These are phyloP conservation scores for Papiliotrema terrestris DNA, from an alignment of 1,284 basidiomycete species.

Conservation along the genomic window DNA sequence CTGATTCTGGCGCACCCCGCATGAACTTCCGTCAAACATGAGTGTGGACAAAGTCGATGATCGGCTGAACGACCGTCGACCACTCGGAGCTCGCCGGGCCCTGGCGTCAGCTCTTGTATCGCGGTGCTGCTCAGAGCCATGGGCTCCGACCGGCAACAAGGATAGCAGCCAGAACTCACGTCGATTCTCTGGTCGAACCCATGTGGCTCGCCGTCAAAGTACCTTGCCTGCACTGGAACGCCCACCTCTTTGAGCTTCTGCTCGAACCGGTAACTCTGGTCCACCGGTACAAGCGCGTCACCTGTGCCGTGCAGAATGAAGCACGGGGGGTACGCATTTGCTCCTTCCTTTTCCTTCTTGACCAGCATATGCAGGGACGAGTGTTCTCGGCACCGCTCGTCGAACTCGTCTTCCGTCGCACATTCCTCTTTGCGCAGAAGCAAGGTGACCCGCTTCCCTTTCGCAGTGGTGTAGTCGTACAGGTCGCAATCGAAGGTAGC, in stretches of 20 bases:
- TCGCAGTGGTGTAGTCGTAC: slow-evolving; percentile 6
- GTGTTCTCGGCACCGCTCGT: slow-evolving; percentile 2
- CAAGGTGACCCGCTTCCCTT: slow-evolving; percentile 2
- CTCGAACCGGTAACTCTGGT: slow-evolving; percentile 18
- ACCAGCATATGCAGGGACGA: slow-evolving; percentile 15
- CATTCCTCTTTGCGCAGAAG: slow-evolving; percentile 16
- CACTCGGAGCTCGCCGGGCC: not conserved
- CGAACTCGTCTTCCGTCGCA: slow-evolving; percentile 9
- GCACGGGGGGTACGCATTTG: slow-evolving; percentile 22
- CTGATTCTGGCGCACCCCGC: too few species aligned
- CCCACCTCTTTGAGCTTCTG: slow-evolving; percentile 12
- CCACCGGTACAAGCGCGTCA: slow-evolving; percentile 20
- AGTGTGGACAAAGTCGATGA: not conserved
- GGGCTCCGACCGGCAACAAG: not conserved
- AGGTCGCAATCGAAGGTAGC: slow-evolving; percentile 14
- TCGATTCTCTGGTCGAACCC: slow-evolving; percentile 23
- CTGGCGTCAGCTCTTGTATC: not conserved
- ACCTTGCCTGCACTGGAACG: slow-evolving; percentile 11
- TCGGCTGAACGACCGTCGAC: not conserved
- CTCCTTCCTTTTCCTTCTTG: not conserved
- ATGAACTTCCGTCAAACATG: too few species aligned
- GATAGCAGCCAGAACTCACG: slow-evolving; percentile 11
- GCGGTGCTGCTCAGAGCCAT: not conserved
- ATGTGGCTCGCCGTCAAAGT: slow-evolving; percentile 17
- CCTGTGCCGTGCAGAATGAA: slow-evolving; percentile 24